Evolutionary conservation across 306 rosid species (phyloP).

Genomic region (Vigna mungo): DNA sequence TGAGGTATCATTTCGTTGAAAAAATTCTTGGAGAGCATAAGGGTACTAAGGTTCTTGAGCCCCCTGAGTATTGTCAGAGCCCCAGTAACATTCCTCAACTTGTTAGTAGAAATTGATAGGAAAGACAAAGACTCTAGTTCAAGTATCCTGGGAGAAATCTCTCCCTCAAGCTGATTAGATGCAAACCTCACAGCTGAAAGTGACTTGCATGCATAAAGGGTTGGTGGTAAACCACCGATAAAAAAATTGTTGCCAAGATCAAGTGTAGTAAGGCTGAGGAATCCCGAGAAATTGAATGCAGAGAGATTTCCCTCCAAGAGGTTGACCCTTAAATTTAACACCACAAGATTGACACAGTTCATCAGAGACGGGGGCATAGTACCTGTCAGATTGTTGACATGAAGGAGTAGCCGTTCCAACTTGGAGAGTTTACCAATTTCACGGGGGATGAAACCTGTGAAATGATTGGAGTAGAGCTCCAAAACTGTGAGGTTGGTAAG

Average conservation of each 20-base stretch:
- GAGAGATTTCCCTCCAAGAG: conserved; percentile 68
- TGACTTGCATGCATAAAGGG: conserved; percentile 80
- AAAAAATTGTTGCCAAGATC: conserved; percentile 86
- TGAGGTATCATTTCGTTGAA: conserved; percentile 61
- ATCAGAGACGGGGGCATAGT: conserved; percentile 64
- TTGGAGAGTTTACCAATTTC: conserved; percentile 71
- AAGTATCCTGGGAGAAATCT: conserved; percentile 66
- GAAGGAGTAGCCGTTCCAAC: conserved; percentile 67
- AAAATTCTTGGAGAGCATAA: conserved; percentile 66
- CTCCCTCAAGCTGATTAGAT: conserved; percentile 65
- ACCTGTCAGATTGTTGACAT: conserved; percentile 77
- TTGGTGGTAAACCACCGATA: conserved; percentile 70
- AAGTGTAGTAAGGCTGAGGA: conserved; percentile 61
- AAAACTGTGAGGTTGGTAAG: conserved; percentile 68
- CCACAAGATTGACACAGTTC: conserved; percentile 70
- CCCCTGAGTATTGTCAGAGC: conserved; percentile 68
- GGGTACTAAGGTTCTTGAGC: conserved; percentile 75
- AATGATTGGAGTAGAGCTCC: conserved; percentile 74
- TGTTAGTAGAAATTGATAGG: conserved; percentile 76
- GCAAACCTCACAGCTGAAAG: conserved; percentile 81
- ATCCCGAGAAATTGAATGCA: conserved; percentile 66
- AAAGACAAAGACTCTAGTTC: conserved; percentile 69
- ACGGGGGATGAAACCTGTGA: conserved; percentile 62
- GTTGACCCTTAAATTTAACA: conserved; percentile 83
- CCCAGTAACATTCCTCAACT: conserved; percentile 62